Conservation (phyloP, 1,284 basidiomycete species). For the Entoloma clypeatum region DNA sequence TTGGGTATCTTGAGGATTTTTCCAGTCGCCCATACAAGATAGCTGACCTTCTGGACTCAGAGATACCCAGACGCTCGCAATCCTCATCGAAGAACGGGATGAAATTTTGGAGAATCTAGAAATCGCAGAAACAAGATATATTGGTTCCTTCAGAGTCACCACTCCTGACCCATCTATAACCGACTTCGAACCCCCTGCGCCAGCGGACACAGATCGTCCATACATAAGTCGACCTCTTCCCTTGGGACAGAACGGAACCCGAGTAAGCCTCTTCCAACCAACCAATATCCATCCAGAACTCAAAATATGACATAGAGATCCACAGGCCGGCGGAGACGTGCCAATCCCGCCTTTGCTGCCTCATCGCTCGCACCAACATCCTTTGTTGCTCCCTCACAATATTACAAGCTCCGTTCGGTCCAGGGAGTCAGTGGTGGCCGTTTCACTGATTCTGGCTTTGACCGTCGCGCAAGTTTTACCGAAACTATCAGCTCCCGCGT, state of each 20-base stretch:
- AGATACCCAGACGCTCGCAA: conserved; percentile 60
- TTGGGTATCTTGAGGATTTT: conserved; percentile 46
- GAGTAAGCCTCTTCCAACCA: conserved; percentile 19
- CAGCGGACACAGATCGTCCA: conserved; percentile 39
- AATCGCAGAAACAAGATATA: conserved; percentile 73
- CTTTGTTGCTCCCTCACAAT: conserved; percentile 74
- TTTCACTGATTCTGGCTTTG: conserved; percentile 40
- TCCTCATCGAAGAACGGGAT: conserved; percentile 69
- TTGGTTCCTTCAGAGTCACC: conserved; percentile 67
- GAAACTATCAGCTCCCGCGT: conserved; percentile 60
- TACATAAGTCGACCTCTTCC: conserved; percentile 66
- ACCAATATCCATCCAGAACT: conserved; percentile 6
- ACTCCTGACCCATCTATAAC: conserved; percentile 67
- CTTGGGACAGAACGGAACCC: conserved; percentile 34
- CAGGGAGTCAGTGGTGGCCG: conserved; percentile 59
- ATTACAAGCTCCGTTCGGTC: conserved; percentile 65
- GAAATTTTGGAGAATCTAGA: conserved; percentile 73
- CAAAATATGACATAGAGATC: conserved; percentile 23
- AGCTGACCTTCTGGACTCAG: conserved; percentile 33
- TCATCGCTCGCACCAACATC: conserved; percentile 70
- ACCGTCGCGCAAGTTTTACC: conserved; percentile 44
- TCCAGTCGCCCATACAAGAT: neutral
- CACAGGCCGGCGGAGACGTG: conserved; percentile 41
- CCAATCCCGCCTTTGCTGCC: conserved; percentile 58
- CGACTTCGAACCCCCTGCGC: conserved; percentile 41